A percentile compares a stretch with the other conserved stretches of the same genome.
Conservation (phyloP, 306 rosid genomes). For the Oemleria cerasiformis region DNA sequence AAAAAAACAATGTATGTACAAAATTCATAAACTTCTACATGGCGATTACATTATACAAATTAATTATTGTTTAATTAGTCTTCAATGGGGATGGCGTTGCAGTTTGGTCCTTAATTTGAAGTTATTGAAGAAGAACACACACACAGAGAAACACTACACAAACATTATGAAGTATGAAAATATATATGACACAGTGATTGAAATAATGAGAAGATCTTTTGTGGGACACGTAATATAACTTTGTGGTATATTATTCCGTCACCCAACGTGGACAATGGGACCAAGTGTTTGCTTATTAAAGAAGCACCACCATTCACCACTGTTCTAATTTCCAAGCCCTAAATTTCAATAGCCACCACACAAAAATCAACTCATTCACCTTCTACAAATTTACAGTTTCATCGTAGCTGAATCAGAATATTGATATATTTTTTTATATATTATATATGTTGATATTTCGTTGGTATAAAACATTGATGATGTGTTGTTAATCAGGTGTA, state of each 20-base stretch:
- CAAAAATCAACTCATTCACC: neutral
- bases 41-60: too few relatives aligned
- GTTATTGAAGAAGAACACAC: neutral
- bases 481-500: too few relatives aligned
- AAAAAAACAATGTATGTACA: too few relatives aligned
- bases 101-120: neutral
- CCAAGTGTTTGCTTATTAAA: conserved; percentile 31
- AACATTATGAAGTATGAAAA: neutral
- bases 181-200: neutral
- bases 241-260: conserved; percentile 30
- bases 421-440: too few relatives aligned
- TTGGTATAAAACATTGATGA: too few relatives aligned
- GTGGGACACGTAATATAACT: conserved; percentile 42
- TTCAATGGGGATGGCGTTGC: too few relatives aligned
- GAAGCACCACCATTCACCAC: conserved; percentile 6
- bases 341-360: neutral
- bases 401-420: too few relatives aligned
- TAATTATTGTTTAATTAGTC: too few relatives aligned
- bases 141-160: neutral
- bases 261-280: conserved; percentile 44
- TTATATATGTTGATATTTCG: too few relatives aligned
- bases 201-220: conserved; percentile 38
- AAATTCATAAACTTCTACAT: too few relatives aligned
- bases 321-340: neutral
- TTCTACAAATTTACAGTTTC: too few relatives aligned